Evolutionary conservation across 2,329 filamentous ascomycete species (phyloP).

Genomic region (Talaromyces sp.): DNA sequence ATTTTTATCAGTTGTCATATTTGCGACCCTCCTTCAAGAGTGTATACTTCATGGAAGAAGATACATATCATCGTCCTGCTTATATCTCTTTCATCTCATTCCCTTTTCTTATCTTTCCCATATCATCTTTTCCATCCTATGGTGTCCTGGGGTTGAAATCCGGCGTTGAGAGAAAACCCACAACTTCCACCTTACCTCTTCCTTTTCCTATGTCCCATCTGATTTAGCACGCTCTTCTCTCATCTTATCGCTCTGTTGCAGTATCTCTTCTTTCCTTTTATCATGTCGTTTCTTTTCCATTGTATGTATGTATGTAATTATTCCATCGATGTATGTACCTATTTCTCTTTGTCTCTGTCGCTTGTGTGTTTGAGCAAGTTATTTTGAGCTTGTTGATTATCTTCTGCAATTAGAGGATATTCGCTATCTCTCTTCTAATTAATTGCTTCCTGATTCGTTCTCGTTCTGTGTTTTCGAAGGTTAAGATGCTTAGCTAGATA

Average conservation of each 20-base stretch:
- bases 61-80: neutral
- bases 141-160: neutral
- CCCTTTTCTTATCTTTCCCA: neutral
- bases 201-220: neutral
- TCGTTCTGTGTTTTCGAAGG: neutral
- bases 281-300: neutral
- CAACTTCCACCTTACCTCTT: neutral
- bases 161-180: neutral
- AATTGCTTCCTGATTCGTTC: neutral
- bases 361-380: no score
- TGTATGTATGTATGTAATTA: constrained; percentile 11
- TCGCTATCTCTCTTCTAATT: neutral
- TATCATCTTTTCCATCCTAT: neutral
- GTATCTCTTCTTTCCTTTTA: constrained; percentile 2
- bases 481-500: no score
- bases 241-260: neutral
- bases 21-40: neutral
- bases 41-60: neutral
- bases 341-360: neutral
- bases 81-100: neutral
- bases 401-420: neutral
- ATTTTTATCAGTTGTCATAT: neutral
- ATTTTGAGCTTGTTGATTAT: neutral
- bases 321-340: neutral
- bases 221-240: neutral